Conservation (phyloP, 2,329 filamentous ascomycete genomes). For the Mollisia scopiformis region DNA sequence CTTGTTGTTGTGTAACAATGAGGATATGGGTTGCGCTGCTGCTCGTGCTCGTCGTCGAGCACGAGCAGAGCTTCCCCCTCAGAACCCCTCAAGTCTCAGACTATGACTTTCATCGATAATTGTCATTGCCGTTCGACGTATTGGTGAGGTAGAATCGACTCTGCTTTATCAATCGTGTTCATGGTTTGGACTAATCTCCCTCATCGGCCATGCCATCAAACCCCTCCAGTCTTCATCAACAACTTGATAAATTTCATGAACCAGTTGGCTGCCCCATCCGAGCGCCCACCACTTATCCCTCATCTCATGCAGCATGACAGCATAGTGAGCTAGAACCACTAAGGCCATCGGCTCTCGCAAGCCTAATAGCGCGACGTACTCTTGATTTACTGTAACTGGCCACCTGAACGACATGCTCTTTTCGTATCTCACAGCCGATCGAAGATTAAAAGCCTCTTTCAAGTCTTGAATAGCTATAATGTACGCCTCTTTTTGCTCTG, state of each 20-base stretch:
- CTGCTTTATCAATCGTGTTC: too few relatives aligned
- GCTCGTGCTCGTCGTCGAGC: too few relatives aligned
- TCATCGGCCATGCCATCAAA: slow-evolving; percentile 20
- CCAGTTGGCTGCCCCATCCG: slow-evolving; percentile 12
- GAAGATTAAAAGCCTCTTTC: background rate
- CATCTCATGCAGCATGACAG: slow-evolving; percentile 10
- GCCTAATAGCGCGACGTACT: slow-evolving; percentile 31
- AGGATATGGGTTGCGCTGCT: too few relatives aligned
- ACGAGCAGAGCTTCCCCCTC: too few relatives aligned
- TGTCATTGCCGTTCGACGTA: too few relatives aligned
- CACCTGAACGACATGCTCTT: background rate
- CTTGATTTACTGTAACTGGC: background rate
- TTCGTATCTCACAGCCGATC: background rate
- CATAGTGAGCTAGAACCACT: slow-evolving; percentile 21
- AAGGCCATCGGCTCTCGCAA: slow-evolving; percentile 12
- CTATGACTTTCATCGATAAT: too few relatives aligned
- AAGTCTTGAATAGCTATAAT: background rate
- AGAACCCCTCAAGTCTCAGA: too few relatives aligned
- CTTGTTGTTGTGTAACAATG: too few relatives aligned
- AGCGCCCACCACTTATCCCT: slow-evolving; percentile 12
- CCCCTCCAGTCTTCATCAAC: slow-evolving; percentile 6
- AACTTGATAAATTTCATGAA: slow-evolving; percentile 3
- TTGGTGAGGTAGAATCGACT: too few relatives aligned
- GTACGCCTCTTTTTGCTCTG: background rate
- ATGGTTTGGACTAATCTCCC: background rate